Conservation (phyloP, 805 yeast genomes). For the Cyberlindnera mrakii region DNA sequence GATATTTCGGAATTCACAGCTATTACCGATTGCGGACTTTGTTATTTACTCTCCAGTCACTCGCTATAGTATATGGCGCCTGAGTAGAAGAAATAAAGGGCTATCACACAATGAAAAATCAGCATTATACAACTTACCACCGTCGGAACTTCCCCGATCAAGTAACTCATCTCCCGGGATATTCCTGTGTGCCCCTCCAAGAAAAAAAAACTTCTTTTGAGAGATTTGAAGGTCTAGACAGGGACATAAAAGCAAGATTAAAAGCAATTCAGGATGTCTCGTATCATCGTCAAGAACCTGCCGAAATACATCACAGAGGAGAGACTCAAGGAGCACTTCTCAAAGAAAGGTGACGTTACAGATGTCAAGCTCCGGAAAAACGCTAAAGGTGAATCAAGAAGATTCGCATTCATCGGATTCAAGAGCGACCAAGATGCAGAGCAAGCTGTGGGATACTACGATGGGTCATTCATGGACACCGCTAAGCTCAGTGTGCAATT, state of each 20-base stretch:
- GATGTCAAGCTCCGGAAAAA: slow-evolving; percentile 84
- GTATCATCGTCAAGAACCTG: slow-evolving; percentile 86
- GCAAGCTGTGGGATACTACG: slow-evolving; percentile 67
- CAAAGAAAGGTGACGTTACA: slow-evolving; percentile 57
- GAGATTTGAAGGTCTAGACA: neutral
- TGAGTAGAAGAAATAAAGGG: too few species aligned
- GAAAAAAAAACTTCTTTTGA: slow-evolving; percentile 2
- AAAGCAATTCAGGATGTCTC: slow-evolving; percentile 45
- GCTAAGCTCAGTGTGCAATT: slow-evolving; percentile 69
- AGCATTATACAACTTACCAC: too few species aligned
- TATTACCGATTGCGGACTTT: too few species aligned
- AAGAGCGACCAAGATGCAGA: slow-evolving; percentile 69
- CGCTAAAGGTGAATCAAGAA: slow-evolving; percentile 78
- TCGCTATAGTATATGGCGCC: too few species aligned
- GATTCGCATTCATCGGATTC: slow-evolving; percentile 91
- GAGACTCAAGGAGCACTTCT: slow-evolving; percentile 61
- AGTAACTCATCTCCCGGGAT: neutral
- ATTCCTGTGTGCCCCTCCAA: too few species aligned
- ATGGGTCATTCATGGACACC: slow-evolving; percentile 78
- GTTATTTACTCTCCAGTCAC: too few species aligned
- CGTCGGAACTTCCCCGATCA: neutral
- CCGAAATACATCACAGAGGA: slow-evolving; percentile 77
- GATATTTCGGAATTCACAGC: too few species aligned
- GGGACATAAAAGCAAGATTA: too few species aligned
- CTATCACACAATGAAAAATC: too few species aligned